Evolutionary conservation across 73 alveolate species (phyloP).

Genomic region (Breviolum minutum): DNA sequence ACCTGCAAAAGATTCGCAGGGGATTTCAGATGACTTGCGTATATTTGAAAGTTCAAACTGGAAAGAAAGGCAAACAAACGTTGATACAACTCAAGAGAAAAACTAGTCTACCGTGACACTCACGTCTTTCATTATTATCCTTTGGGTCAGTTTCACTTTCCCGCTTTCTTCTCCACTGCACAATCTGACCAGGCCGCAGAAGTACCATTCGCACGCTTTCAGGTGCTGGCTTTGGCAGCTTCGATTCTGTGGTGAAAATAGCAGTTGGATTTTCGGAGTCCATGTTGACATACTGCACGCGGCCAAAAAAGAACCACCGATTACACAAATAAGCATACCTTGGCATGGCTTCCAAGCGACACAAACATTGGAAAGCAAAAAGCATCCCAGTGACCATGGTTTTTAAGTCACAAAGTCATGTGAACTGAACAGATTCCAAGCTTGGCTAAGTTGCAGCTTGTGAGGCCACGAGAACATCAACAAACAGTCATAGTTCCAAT

Average conservation of each 20-base stretch:
- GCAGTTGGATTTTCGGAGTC: neutral
- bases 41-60: no score
- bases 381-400: neutral
- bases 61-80: no score
- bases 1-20: no score
- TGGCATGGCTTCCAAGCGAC: neutral
- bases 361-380: neutral
- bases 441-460: neutral
- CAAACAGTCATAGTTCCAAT: slow-evolving; percentile 48
- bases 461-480: neutral
- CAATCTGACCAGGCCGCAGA: neutral
- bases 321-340: neutral
- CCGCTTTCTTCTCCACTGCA: neutral
- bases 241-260: neutral
- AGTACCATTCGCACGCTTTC: neutral
- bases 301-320: slow-evolving; percentile 5
- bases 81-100: no score
- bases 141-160: neutral
- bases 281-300: slow-evolving; percentile 33
- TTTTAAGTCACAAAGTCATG: neutral
- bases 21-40: no score
- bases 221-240: neutral
- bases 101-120: no score
- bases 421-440: neutral
- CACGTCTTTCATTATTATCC: neutral